These are phyloP conservation scores for Rhododendron mucronatum DNA, from an alignment of 148 eudicot species.

Conservation along the genomic window DNA sequence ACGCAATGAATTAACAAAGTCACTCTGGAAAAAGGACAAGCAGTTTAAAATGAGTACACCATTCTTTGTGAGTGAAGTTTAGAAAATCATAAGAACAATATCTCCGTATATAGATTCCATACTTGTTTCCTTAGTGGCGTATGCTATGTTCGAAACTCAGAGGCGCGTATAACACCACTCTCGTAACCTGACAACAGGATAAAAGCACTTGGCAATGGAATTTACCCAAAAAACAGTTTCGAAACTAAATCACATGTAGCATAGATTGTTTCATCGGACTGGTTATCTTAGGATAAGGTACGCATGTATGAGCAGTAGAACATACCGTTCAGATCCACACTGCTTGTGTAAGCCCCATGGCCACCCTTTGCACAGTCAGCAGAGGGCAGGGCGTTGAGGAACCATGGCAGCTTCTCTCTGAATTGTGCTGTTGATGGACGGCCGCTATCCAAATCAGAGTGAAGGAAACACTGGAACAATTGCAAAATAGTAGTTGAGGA, in stretches of 20 bases:
- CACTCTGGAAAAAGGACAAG: constrained; percentile 33
- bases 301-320: neutral
- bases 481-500: constrained; percentile 11
- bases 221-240: neutral
- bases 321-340: constrained; percentile 57
- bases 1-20: constrained; percentile 58
- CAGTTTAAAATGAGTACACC: constrained; percentile 3
- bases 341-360: constrained; percentile 68
- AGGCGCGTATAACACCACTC: constrained; percentile 53
- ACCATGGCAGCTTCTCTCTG: constrained; percentile 65
- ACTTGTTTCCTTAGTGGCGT: constrained; percentile 66
- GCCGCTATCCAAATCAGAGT: constrained; percentile 53
- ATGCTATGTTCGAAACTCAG: constrained; percentile 69
- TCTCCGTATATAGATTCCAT: neutral
- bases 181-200: constrained; percentile 40
- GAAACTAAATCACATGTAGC: neutral
- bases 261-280: constrained; percentile 2
- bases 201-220: neutral
- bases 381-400: constrained; percentile 63
- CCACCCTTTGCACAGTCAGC: constrained; percentile 89
- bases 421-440: constrained; percentile 68
- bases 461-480: constrained; percentile 55
- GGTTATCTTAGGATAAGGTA: neutral
- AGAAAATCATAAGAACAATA: constrained; percentile 3
- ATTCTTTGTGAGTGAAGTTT: neutral